Evolutionary conservation across 805 yeast genomes (phyloP), one percentile per base, ranked within the genome.

Genomic region (Diddensiella santjacobensis): DNA sequence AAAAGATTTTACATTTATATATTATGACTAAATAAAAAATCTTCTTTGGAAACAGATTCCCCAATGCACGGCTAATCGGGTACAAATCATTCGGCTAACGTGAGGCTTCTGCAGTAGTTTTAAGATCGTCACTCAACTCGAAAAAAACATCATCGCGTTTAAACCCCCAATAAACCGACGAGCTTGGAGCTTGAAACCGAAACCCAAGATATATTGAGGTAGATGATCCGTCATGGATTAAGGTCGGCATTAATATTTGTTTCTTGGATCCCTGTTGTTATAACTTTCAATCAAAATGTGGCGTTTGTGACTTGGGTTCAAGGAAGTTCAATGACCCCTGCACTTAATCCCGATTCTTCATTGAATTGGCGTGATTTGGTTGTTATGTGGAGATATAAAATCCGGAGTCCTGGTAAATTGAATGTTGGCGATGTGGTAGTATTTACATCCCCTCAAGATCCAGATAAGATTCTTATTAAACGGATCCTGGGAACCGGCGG

Each of bases 241-340:
- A 35, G 18, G 20, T 35, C 38, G 48, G 20, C 53, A 2, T 41
- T 77, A 17, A 61, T 69, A 37, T 69, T 75, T 43, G 54, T 78
- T 13, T 69, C 84, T 15, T 89, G 96, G 96, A 66, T 88, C 23
- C 96, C 96, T 0, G 96, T 88, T 40, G 64, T 77, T 13, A 75
- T 83, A 54, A 78, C 86, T 0, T 66, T 83, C 51, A 77, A 80
- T 33, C 87, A 86, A 53, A 86, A 84, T 61, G 80, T 81, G 8
- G 80, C 78, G 44, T 88, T 81, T 66, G 74, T 89, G 22, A 86
- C 87, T 13, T 78, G 80, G 65, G 77, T 89, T 15, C 77, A 81
- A 39, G 98, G 98, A 1, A 67, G 75, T 35, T 87, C 96, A 20
- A 90, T 90, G 98, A 74, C 85, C 45, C 97, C 97, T 0, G 79